Percentiles rank a stretch among this genome's conserved stretches.
Conservation (phyloP, 2,329 filamentous ascomycete genomes). For the Amauroascus verrucosus region DNA sequence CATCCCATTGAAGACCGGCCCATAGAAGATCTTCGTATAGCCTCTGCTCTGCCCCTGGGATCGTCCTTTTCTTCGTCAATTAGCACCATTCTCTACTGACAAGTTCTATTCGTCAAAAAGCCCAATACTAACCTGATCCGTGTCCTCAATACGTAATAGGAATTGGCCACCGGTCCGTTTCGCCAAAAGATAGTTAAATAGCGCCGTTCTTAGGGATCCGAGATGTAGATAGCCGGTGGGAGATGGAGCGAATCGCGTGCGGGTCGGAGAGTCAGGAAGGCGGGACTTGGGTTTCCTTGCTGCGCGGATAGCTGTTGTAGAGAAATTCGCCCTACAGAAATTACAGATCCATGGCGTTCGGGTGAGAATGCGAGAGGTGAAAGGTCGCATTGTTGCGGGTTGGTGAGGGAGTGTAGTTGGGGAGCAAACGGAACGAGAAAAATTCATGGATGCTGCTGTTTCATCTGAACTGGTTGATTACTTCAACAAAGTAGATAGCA, state of each 20-base stretch:
- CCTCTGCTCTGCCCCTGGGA: constrained; percentile 65
- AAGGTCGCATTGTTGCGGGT: constrained; percentile 23
- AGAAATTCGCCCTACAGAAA: constrained; percentile 28
- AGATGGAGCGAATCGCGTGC: constrained; percentile 88
- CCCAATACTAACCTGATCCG: constrained; percentile 59
- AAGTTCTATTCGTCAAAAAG: background rate
- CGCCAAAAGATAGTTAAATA: constrained; percentile 94
- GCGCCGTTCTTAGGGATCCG: constrained; percentile 77
- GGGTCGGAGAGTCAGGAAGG: constrained; percentile 47
- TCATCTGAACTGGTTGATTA: background rate
- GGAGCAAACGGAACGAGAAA: background rate
- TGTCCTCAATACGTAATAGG: constrained; percentile 84
- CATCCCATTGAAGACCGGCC: constrained; percentile 87
- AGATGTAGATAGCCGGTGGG: constrained; percentile 90
- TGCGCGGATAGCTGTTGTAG: constrained; percentile 20
- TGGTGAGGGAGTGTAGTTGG: background rate
- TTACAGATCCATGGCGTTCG: constrained; percentile 30
- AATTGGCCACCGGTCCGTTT: constrained; percentile 83
- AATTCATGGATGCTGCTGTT: background rate
- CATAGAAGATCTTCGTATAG: constrained; percentile 73
- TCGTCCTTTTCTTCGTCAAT: constrained; percentile 59
- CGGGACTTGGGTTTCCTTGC: constrained; percentile 27
- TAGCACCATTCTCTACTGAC: constrained; percentile 18
- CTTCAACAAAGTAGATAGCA: background rate
- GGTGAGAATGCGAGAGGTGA: constrained; percentile 20